A percentile compares a stretch with the other conserved stretches of the same genome.
These are phyloP conservation scores for Astraeus odoratus DNA, from an alignment of 768 basidiomycete species.

Conservation along the genomic window DNA sequence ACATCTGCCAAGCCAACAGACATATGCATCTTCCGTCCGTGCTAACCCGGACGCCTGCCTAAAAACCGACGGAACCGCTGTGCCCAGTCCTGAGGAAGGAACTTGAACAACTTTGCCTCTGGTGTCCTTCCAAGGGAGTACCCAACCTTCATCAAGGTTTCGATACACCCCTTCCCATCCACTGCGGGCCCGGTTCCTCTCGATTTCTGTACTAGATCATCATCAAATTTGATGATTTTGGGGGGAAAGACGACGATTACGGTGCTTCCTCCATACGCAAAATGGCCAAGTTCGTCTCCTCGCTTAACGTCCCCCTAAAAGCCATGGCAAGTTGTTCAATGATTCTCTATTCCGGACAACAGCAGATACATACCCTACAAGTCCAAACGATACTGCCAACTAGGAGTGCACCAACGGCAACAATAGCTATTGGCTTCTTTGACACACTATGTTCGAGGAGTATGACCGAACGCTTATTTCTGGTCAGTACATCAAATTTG, in stretches of 20 bases:
- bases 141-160: constrained; percentile 55
- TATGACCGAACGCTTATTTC: constrained; percentile 52
- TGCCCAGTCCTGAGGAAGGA: not conserved
- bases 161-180: constrained; percentile 32
- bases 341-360: too few relatives aligned
- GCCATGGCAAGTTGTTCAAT: too few relatives aligned
- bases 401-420: constrained; percentile 76
- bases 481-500: constrained; percentile 58
- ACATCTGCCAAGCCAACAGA: too few relatives aligned
- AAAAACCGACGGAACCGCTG: not conserved
- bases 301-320: constrained; percentile 41
- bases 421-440: constrained; percentile 52
- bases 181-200: constrained; percentile 8
- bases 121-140: constrained; percentile 19
- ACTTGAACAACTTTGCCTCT: not conserved
- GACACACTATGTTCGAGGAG: constrained; percentile 42
- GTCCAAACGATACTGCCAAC: constrained; percentile 74
- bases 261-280: constrained; percentile 74
- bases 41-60: not conserved
- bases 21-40: not conserved
- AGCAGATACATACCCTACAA: constrained; percentile 16
- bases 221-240: constrained; percentile 48
- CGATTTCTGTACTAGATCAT: constrained; percentile 55
- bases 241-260: constrained; percentile 57
- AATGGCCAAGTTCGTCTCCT: constrained; percentile 62